Conservation (phyloP, 2,329 filamentous ascomycete species). For the Arthrobotrys iridis region DNA sequence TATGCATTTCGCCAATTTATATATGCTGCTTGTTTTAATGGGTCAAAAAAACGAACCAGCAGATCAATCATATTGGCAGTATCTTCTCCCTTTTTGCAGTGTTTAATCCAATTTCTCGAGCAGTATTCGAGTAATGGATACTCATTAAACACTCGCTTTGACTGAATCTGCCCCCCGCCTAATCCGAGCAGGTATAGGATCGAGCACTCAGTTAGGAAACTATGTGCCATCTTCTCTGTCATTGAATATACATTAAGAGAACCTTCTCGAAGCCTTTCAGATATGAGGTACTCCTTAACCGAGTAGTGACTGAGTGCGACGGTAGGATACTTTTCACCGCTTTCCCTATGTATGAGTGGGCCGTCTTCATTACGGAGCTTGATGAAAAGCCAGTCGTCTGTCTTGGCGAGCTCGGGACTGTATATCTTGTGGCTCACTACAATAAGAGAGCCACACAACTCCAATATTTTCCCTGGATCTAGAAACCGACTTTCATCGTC, state of each 20-base stretch:
- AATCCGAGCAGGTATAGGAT: slow-evolving; percentile 22
- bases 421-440: neutral
- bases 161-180: neutral
- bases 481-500: slow-evolving; percentile 38
- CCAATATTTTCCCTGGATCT: slow-evolving; percentile 31
- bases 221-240: neutral
- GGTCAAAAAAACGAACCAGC: slow-evolving; percentile 8
- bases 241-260: neutral
- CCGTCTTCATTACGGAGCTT: slow-evolving; percentile 8
- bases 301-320: slow-evolving; percentile 39
- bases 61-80: neutral
- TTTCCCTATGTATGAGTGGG: neutral
- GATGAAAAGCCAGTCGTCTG: slow-evolving; percentile 23
- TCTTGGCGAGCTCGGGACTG: neutral
- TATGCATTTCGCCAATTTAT: slow-evolving; percentile 36
- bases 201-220: slow-evolving; percentile 23
- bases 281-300: slow-evolving; percentile 37
- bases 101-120: slow-evolving; percentile 25
- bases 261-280: neutral
- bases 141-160: neutral
- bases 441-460: slow-evolving; percentile 32
- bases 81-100: slow-evolving; percentile 6
- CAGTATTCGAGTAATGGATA: slow-evolving; percentile 41
- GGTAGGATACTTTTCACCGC: neutral
- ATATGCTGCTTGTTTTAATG: neutral